Base-by-base conservation (phyloP, 2,329 filamentous ascomycete species). In the Gliomastix tumulicola region DNA sequence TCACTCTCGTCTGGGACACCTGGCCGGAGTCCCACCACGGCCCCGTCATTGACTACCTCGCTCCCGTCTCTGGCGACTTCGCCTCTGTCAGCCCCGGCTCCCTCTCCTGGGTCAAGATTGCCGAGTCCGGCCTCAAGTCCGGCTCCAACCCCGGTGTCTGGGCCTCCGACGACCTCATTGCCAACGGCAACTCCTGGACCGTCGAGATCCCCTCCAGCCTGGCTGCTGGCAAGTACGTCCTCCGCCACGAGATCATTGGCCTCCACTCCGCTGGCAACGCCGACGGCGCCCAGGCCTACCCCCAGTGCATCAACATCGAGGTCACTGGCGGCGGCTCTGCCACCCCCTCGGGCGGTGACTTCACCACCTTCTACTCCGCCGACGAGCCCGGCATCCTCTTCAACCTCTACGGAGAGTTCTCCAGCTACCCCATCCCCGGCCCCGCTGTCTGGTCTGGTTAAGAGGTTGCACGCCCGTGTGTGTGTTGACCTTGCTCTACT, bases 1-100 rank as follows among this genome's bases (percentile, higher is more conserved):
- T 84, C 45, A 62, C 71, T 40, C 57, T 84, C 34, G 13, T 75
- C 48, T 84, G 80, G 81, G 74, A 67, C 40, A 62, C 63, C 13
- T 85, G 81, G 81, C 79, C 80, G n/a, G 63, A 71, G 9, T 71
- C 66, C 37, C 69, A 85, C 61, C 67, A 79, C 44, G 76, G 76
- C 3, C 76, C 76, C 15, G 66, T 80, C 45, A 66, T 79, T 45
- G 69, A 70, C 51, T 80, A 80, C 61, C 59, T 81, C 25, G 77
- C 77, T 40, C 64, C 66, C 44, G 62, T 66, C 33, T 42, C 41
- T 16, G 69, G 65, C 20, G 69, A 77, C 50, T 79, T 73, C 51
- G 56, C 65, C 17, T 58, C 59, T 7, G 68, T 70, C 37, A 66
- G 71, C 56, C 71, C 75, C 57, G 54, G 54, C 6, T 49, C 54